Conservation (phyloP, 2,329 filamentous ascomycete genomes). For the Plectosphaerella plurivora region DNA sequence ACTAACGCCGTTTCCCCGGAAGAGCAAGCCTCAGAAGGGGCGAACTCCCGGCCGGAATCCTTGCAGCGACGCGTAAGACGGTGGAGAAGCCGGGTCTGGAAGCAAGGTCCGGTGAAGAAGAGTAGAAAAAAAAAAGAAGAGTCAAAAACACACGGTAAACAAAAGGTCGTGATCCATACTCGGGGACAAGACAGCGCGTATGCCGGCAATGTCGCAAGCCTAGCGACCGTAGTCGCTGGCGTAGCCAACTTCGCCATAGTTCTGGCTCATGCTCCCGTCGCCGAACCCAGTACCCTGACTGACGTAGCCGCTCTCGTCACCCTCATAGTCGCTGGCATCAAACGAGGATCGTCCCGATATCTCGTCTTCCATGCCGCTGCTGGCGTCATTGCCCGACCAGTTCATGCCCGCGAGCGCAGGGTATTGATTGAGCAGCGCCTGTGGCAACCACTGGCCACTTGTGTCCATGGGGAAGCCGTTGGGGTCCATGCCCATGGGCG, state of each 20-base stretch:
- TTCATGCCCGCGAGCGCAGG: constrained; percentile 87
- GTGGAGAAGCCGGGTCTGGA: not conserved
- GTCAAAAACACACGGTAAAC: constrained; percentile 2
- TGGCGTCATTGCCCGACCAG: constrained; percentile 65
- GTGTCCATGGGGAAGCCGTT: constrained; percentile 55
- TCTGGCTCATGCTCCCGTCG: constrained; percentile 50
- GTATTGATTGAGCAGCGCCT: constrained; percentile 85
- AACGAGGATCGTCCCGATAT: constrained; percentile 77
- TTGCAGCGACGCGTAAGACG: not conserved
- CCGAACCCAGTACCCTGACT: constrained; percentile 58
- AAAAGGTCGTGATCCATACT: not conserved
- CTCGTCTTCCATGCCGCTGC: constrained; percentile 69
- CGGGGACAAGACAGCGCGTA: not conserved
- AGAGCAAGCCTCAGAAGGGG: not conserved
- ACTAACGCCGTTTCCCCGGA: not conserved
- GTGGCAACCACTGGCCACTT: constrained; percentile 67
- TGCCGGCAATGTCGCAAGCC: not conserved
- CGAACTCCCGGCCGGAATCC: not conserved
- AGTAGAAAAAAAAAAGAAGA: not conserved
- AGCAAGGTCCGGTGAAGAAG: not conserved
- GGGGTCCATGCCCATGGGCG: constrained; percentile 55
- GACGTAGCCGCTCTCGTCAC: constrained; percentile 64
- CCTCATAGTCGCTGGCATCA: constrained; percentile 74
- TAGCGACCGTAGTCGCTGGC: constrained; percentile 46
- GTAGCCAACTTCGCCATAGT: constrained; percentile 51